Evolutionary conservation across 192 early-diverging fungal species (phyloP).

Genomic region (Chytriomyces hyalinus): DNA sequence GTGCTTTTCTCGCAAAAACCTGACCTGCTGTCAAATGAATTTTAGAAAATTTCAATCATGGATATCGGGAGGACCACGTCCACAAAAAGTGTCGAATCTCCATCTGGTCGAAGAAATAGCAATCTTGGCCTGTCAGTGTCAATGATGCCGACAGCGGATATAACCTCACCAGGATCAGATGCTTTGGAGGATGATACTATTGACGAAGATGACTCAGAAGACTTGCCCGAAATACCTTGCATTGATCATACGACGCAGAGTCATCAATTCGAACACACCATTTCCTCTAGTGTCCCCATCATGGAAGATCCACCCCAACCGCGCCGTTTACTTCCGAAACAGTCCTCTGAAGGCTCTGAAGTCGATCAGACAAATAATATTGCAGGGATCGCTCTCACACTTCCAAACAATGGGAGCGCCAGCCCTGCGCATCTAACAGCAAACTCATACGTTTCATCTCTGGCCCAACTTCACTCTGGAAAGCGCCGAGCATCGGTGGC

Average conservation of each 20-base stretch:
- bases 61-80: not conserved
- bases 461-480: slow-evolving; percentile 31
- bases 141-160: not conserved
- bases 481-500: slow-evolving; percentile 73
- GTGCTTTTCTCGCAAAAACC: not conserved
- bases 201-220: slow-evolving; percentile 27
- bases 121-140: not conserved
- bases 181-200: slow-evolving; percentile 4
- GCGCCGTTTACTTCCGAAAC: slow-evolving; percentile 1
- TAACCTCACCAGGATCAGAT: not conserved
- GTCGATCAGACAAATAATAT: not conserved
- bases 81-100: slow-evolving; percentile 11
- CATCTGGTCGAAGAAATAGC: slow-evolving; percentile 9
- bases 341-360: slow-evolving; percentile 6
- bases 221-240: slow-evolving; percentile 19
- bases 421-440: not conserved
- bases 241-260: not conserved
- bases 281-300: no score
- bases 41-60: slow-evolving; percentile 29
- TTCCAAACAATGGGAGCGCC: not conserved
- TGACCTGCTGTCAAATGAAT: no score
- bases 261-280: no score
- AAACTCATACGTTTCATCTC: slow-evolving; percentile 14
- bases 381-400: not conserved
- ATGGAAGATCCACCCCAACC: not conserved